Conservation (phyloP, 2,329 filamentous ascomycete species). For the Claviceps pazoutovae region DNA sequence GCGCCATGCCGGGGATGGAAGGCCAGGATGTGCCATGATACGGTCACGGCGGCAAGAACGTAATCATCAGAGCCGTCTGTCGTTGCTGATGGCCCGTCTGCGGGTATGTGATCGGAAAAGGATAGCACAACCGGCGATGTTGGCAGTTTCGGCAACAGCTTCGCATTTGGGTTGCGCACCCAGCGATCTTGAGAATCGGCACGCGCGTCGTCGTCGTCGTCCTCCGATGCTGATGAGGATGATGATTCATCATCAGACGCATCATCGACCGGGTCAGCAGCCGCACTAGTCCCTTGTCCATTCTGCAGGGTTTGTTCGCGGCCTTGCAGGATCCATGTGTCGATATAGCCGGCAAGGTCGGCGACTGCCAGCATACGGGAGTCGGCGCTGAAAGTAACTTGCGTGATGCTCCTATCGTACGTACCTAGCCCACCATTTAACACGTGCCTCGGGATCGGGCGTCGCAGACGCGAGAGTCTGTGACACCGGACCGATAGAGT, state of each 20-base stretch:
- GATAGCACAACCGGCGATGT: constrained; percentile 52
- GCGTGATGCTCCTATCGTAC: constrained; percentile 65
- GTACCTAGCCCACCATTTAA: constrained; percentile 53
- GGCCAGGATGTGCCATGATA: constrained; percentile 52
- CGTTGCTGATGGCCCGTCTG: constrained; percentile 13
- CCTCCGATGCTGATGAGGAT: constrained; percentile 10
- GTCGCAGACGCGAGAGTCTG: constrained; percentile 37
- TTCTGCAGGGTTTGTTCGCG: constrained; percentile 16
- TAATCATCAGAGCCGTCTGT: constrained; percentile 28
- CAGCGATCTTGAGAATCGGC: constrained; percentile 42
- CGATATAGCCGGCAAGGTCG: constrained; percentile 73
- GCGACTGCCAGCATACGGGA: constrained; percentile 65
- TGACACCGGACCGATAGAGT: constrained; percentile 23
- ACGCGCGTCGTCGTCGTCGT: constrained; percentile 30
- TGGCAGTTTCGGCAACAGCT: constrained; percentile 54
- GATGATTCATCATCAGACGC: constrained; percentile 27
- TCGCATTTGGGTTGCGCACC: constrained; percentile 57
- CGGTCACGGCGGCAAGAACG: constrained; percentile 39
- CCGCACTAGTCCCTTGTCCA: constrained; percentile 17
- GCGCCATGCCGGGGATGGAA: constrained; percentile 67
- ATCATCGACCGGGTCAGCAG: constrained; percentile 19
- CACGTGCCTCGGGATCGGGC: constrained; percentile 38
- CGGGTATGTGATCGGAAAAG: constrained; percentile 42
- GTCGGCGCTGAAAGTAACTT: constrained; percentile 65
- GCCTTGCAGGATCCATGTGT: constrained; percentile 64